Evolutionary conservation across 2,329 filamentous ascomycete species (phyloP), one percentile per base, ranked within the genome.

Genomic region (Microcyclospora tardicrescens): DNA sequence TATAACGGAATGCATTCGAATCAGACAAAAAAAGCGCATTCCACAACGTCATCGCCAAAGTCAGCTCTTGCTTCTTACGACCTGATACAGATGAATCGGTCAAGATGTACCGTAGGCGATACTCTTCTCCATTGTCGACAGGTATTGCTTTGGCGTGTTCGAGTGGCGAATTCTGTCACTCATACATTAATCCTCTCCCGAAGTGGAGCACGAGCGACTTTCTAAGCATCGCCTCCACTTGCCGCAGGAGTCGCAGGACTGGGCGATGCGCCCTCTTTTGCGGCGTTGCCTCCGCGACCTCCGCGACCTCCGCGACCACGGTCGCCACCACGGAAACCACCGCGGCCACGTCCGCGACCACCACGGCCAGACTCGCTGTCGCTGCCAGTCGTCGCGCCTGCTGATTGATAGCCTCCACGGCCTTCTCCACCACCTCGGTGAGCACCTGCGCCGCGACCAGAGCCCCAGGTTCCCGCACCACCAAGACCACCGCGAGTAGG

Each of bases 351-450:
- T 16, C 59, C 54, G 29, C 71, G 69, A 19, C 71, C 71, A 38
- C 73, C 71, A 43, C 75, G 71, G 43, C 84, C 80, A 46, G 71
- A 68, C 54, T 86, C 83, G 50, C 80, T 83, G 56, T 81, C 78
- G 43, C 79, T 87, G 30, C 56, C 56, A 16, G 55, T 58, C 3
- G 48, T 56, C 6, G 55, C 55, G 12, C 56, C 54, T 15, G 53
- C 47, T 34, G 52, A 56, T 35, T 57, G 54, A 36, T 58, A 58
- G 27, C 55, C 55, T 28, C 48, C 52, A 34, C 55, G 42, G 35
- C 50, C 45, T 32, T 49, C 53, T 33, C 46, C 38, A 42, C 84
- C 84, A 38, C 78, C 83, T 39, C 81, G 83, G 32, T 46, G 44
- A 29, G 40, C 46, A 28, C 67, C 65, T 35, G 77, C 75, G 38